Base-by-base conservation (phyloP, 2,329 filamentous ascomycete species). In the Cordyceps pruinosa region DNA sequence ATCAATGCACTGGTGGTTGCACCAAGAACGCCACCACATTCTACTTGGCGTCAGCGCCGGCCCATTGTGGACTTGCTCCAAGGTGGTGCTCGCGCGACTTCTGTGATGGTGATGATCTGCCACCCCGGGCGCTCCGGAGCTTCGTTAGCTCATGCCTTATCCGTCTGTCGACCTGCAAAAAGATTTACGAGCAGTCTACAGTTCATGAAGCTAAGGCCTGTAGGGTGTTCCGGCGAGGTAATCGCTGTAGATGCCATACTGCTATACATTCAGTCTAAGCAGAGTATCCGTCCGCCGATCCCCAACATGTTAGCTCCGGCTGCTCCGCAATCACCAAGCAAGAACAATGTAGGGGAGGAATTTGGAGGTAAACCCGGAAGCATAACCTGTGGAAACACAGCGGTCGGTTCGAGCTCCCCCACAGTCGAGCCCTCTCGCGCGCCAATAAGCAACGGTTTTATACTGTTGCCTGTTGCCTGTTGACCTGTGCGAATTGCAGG, bases 381-480 rank as follows among this genome's bases (percentile, higher is more conserved):
- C 28, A 32, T 5, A 30, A 30, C n/a, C 13, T 15, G 9, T 47
- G n/a, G 32, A 46, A 34, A 46, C 28, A 47, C 17, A 21, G 28
- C 8, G 8, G 28, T 23, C 39, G 10, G 17, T 45, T 41, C 19
- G 17, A 13, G 21, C n/a, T 35, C 26, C 52, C 34, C 52, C 52
- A 47, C 52, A 39, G n/a, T 13, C 8, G 3, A n/a, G 21, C 32
- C 52, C 32, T 47, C 17, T 30, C 7, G n/a, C 25, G n/a, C 44
- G 42, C 52, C 52, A 56, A 56, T 56, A 2, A 32, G 44, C 39
- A 47, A 21, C 26, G 23, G 13, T 48, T 56, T 56, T 56, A 56
- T 47, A 30, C 35, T 45, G 52, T 15, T 56, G 52, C 52, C 52
- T 56, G 34, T 19, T 47, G 32, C 6, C 13, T 26, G 7, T 9